Evolutionary conservation across 108 stramenopile species (phyloP).

Genomic region (Seminavis robusta): DNA sequence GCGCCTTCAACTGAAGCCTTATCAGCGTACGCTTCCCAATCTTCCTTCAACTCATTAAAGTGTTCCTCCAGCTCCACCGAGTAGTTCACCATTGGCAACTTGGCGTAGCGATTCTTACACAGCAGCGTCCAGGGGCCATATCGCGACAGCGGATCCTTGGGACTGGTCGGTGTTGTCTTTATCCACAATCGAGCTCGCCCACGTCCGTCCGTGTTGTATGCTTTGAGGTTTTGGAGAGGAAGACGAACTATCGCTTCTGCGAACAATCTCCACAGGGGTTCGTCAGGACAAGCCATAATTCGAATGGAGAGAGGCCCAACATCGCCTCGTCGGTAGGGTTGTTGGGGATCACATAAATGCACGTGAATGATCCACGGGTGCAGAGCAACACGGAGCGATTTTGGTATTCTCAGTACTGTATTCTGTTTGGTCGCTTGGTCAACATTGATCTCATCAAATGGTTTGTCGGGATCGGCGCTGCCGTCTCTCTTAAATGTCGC

Average conservation of each 20-base stretch:
- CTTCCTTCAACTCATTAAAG: constrained; percentile 41
- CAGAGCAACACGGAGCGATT: constrained; percentile 50
- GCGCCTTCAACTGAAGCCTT: constrained; percentile 64
- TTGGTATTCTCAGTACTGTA: constrained; percentile 51
- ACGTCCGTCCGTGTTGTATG: constrained; percentile 50
- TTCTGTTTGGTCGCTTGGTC: too few species aligned
- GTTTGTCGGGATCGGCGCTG: neutral
- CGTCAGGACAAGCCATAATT: constrained; percentile 73
- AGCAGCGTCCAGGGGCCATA: constrained; percentile 83
- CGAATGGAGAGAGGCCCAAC: constrained; percentile 75
- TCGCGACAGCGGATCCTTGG: constrained; percentile 35
- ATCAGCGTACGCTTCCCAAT: constrained; percentile 70
- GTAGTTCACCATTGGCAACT: constrained; percentile 18
- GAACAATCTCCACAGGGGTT: constrained; percentile 79
- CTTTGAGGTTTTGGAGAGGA: constrained; percentile 54
- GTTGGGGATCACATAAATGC: constrained; percentile 76
- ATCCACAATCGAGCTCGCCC: constrained; percentile 75
- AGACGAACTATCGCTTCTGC: constrained; percentile 66
- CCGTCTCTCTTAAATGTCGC: constrained; percentile 9
- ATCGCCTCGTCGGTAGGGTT: constrained; percentile 81
- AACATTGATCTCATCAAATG: neutral
- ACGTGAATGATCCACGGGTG: constrained; percentile 84
- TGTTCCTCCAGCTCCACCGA: constrained; percentile 15
- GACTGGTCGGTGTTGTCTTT: constrained; percentile 27
- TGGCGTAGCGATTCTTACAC: constrained; percentile 66